Evolutionary conservation across 805 yeast species (phyloP), one percentile per base, ranked within the genome.

Genomic region (Zygosaccharomyces siamensis): DNA sequence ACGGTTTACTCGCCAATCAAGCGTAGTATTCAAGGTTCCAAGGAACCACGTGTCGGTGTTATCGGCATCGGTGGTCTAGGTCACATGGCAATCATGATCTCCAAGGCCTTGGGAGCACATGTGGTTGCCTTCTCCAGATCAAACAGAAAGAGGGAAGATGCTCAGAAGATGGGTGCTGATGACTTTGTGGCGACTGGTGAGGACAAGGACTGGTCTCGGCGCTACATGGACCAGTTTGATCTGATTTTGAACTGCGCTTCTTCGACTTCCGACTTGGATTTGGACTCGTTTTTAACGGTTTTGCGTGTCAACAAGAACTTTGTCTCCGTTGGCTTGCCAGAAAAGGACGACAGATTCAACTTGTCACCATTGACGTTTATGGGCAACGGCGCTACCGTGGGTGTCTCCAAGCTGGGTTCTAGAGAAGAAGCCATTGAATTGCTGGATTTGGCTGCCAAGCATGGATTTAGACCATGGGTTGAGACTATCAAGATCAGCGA

Each of bases 251-350:
- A 71, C 58, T 72, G 78, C 59, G 78, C 76, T 23, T 63, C 72
- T 10, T 72, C 80, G 39, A 68, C 78, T 14, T 72, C 70, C 12
- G 74, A 73, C 42, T 70, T 81, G 57, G 79, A 76, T 52, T 61
- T 83, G 47, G 69, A 72, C 53, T 60, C 70, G 23, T 78, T 79
- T 63, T 61, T 83, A 52, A 61, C 65, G 26, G 63, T 74, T 26
- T 71, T 86, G 63, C 80, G 74, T 60, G 79, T 83, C 37, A 77
- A 77, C 59, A 83, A 83, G 47, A 71, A 72, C 45, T 77, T 82
- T 62, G 73, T 82, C 46, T 72, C 83, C 31, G 89, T 81, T 48
- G 92, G 92, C 47, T 72, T 84, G 59, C 88, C 92, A 46, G 75
- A 72, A 42, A 72, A 76, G 45, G 67, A 56, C 43, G 71, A 67